Conservation (phyloP, 345 rosid genomes). For the Ailanthus altissimus region DNA sequence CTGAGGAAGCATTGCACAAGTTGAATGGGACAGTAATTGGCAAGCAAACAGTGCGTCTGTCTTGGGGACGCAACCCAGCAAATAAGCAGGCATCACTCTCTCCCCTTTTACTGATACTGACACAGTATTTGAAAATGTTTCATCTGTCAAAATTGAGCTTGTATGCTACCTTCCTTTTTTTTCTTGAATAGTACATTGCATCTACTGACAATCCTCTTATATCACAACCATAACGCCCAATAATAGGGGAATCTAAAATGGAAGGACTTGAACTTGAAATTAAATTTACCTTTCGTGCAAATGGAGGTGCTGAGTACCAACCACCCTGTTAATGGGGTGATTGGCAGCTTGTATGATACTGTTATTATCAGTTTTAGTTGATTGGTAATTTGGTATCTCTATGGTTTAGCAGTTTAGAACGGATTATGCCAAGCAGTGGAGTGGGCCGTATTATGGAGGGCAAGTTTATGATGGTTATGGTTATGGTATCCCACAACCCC, state of each 20-base stretch:
- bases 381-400: not conserved
- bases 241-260: too few species aligned
- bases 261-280: too few species aligned
- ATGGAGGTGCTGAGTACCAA: too few species aligned
- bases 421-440: slow-evolving; percentile 82
- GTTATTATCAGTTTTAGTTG: not conserved
- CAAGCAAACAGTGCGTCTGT: slow-evolving; percentile 73
- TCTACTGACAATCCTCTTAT: too few species aligned
- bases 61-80: slow-evolving; percentile 85
- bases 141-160: not conserved
- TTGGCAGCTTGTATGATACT: not conserved
- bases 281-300: too few species aligned
- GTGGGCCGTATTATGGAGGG: slow-evolving; percentile 74
- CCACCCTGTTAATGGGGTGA: too few species aligned
- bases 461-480: slow-evolving; percentile 84
- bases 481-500: slow-evolving; percentile 68
- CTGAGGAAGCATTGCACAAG: slow-evolving; percentile 91
- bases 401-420: slow-evolving; percentile 53
- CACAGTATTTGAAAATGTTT: not conserved
- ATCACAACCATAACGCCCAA: too few species aligned
- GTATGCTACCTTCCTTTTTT: not conserved
- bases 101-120: not conserved
- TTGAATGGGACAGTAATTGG: slow-evolving; percentile 65
- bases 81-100: slow-evolving; percentile 59
- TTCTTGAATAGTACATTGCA: too few species aligned